Base-by-base conservation (phyloP, 768 basidiomycete genomes). In the Mycena galericulata region DNA sequence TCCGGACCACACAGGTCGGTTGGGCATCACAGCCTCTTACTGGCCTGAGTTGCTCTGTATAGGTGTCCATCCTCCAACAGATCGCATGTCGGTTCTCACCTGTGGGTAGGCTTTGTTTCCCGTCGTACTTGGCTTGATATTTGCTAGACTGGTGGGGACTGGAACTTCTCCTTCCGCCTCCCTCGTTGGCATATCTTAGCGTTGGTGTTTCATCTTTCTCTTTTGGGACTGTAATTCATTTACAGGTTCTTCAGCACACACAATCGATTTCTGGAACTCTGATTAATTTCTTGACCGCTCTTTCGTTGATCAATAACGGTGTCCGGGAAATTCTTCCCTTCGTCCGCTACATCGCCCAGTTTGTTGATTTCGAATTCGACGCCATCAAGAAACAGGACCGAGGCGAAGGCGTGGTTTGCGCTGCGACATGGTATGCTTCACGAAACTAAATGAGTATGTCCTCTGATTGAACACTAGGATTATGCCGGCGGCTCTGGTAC, bases 61-160 rank as follows among this genome's bases (percentile, higher is more conserved):
- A 88, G 88, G 89, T 1, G 77, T 93, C 50, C 85, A 89, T 72
- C 93, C 92, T 4, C 94, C 94, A 0, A 86, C 83, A 0, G 94
- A 95, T 75, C 84, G 94, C 53, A 87, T 95, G 76, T 93, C 92
- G 14, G 85, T 92, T 26, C 79, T 95, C 29, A 94, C 93, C 17
- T 95, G 93, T 94, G 76, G 76, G 91, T 79, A 10, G 34, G 50
- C 41, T 60, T 61, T 1, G 24, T 47, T 27, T 29, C 9, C 38
- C 3, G 59, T 2, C 22, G 38, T 41, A 53, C 34, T 66, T 45
- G 18, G 51, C 64, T 51, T 51, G 26, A 64, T 26, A 54, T 54
- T 41, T 47, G 61, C 10, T 69, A 95, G 94, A 95, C 78, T 96
- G 95, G 95, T 97, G 95, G 95, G 95, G 95, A 17, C 81, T 94